Base-by-base conservation (phyloP, 2,329 filamentous ascomycete genomes). In the Cordyceps javanica region DNA sequence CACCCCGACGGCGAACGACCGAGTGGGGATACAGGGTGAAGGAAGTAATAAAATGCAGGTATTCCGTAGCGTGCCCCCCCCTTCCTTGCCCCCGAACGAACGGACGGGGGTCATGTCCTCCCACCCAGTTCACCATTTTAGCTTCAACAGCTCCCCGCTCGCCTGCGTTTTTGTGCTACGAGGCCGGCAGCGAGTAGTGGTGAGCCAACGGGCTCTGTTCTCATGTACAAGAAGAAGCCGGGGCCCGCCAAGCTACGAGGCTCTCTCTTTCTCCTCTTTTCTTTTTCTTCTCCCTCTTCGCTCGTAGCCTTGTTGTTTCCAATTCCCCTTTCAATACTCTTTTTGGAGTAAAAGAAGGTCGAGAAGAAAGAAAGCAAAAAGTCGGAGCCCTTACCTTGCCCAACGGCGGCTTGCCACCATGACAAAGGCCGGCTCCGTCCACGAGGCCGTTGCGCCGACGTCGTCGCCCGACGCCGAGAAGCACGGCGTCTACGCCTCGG, bases 371-470 rank as follows among this genome's bases (percentile, higher is more conserved):
- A 41, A 44, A n/a, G n/a, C n/a, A n/a, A n/a, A n/a, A 44, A 44
- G 26, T 11, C 10, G 26, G 30, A 9, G 32, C 30, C 28, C n/a
- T n/a, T 16, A 36, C 28, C 34, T 41, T 8, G 16, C n/a, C n/a
- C 25, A 5, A 13, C 16, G 30, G 30, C 30, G 11, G 11, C 14
- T 9, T n/a, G 25, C 41, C 41, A 39, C 10, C 52, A 55, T 56
- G 54, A 16, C 28, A n/a, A 49, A 56, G 36, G 44, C 16, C 34
- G 32, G 30, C 39, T 41, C 44, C 10, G 32, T 56, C 32, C 54
- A 56, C 54, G 54, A 56, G 54, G 34, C 25, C 44, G 54, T 56
- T 36, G 23, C 16, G 21, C 45, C 44, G 26, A 25, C 34, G 23
- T 13, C 28, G 11, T 34, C 49, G 26, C 26, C 34, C n/a, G 54